Conservation (phyloP, 352 stramenopile species). For the Pythium scleroteichum region DNA sequence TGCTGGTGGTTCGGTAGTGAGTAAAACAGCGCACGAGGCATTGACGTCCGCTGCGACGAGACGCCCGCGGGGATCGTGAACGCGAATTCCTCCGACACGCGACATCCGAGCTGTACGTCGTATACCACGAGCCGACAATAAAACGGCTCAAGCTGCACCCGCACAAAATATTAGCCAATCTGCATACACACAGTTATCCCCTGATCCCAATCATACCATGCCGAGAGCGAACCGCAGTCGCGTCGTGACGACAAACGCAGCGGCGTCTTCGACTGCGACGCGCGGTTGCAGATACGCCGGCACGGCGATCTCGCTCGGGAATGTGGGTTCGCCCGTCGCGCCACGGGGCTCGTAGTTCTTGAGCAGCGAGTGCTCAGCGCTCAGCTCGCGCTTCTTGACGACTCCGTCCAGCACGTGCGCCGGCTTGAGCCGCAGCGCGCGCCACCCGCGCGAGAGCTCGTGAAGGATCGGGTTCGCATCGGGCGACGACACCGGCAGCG, state of each 20-base stretch:
- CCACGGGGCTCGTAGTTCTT: constrained; percentile 73
- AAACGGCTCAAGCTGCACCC: constrained; percentile 55
- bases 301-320: constrained; percentile 40
- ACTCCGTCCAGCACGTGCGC: constrained; percentile 11
- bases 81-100: constrained; percentile 66
- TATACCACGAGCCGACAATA: constrained; percentile 65
- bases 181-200: background rate
- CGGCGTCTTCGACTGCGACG: constrained; percentile 49
- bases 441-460: constrained; percentile 24
- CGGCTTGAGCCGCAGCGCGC: constrained; percentile 16
- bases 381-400: constrained; percentile 22
- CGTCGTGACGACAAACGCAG: constrained; percentile 44
- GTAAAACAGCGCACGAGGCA: constrained; percentile 52
- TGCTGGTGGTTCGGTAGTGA: constrained; percentile 46
- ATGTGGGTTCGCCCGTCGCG: constrained; percentile 38
- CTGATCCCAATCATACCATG: constrained; percentile 34
- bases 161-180: background rate
- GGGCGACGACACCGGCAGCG: background rate
- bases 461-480: constrained; percentile 20
- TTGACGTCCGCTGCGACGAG: background rate
- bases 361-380: constrained; percentile 41
- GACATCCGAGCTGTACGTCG: constrained; percentile 50
- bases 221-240: constrained; percentile 55
- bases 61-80: constrained; percentile 40
- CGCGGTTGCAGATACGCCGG: constrained; percentile 47